phyloP scores from a whole-genome alignment of 1,139 yeast genomes.

The Lodderomyces margitis region DNA sequence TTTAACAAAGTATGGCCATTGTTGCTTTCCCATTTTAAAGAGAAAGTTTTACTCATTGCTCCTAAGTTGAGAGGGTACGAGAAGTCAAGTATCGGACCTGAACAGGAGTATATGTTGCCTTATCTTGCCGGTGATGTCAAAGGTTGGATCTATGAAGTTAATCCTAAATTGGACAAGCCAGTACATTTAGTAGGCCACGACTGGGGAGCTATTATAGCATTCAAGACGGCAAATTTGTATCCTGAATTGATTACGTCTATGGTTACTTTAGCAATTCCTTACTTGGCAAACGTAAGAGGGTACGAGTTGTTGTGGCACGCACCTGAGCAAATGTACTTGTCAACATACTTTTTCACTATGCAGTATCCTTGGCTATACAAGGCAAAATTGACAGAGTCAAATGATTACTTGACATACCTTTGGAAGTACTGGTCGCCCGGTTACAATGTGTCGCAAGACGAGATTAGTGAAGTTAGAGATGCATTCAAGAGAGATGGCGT shows the following conservation, averaged over 20 bases:
- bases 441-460: slow-evolving; percentile 30
- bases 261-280: slow-evolving; percentile 43
- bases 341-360: slow-evolving; percentile 44
- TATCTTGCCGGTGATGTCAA: slow-evolving; percentile 37
- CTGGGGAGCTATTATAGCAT: slow-evolving; percentile 46
- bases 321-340: slow-evolving; percentile 37
- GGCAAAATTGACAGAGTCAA: slow-evolving; percentile 19
- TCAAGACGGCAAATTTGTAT: slow-evolving; percentile 34
- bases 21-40: slow-evolving; percentile 14
- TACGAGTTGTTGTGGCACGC: slow-evolving; percentile 30
- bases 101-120: slow-evolving; percentile 25
- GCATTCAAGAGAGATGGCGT: slow-evolving; percentile 28
- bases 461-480: slow-evolving; percentile 28
- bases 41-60: slow-evolving; percentile 29
- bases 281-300: slow-evolving; percentile 25
- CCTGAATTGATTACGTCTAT: slow-evolving; percentile 38
- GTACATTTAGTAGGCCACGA: slow-evolving; percentile 47
- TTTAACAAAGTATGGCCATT: slow-evolving; percentile 27
- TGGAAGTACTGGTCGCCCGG: slow-evolving; percentile 46
- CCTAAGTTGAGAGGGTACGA: slow-evolving; percentile 47
- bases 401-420: slow-evolving; percentile 31
- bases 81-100: slow-evolving; percentile 30
- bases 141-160: slow-evolving; percentile 29
- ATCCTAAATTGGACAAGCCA: slow-evolving; percentile 22
- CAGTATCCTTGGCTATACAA: slow-evolving; percentile 29